phyloP scores from a whole-genome alignment of 2,329 filamentous ascomycete species.

The Aspergillus intermedius region DNA sequence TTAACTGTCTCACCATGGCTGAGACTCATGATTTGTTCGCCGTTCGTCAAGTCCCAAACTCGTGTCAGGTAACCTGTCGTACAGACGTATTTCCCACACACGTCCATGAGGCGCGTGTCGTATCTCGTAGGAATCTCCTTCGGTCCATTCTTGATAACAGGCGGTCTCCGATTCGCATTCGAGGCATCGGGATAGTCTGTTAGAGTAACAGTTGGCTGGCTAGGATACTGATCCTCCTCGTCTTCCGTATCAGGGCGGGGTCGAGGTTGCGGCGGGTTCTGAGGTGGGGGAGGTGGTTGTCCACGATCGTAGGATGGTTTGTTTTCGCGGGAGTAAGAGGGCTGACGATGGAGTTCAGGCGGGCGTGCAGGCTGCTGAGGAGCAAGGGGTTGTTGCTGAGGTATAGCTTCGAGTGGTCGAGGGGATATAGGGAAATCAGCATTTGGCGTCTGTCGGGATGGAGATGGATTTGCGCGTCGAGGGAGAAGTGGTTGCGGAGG shows the following conservation, averaged over 20 bases:
- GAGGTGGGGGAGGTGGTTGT: not conserved
- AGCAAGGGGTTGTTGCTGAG: conserved; percentile 5
- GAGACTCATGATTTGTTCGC: conserved; percentile 72
- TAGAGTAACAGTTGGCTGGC: conserved; percentile 47
- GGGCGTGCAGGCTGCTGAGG: conserved; percentile 7
- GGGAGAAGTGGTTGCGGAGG: too few species aligned
- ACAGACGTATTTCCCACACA: conserved; percentile 81
- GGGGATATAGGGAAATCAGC: not conserved
- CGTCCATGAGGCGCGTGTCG: conserved; percentile 77
- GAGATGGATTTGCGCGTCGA: conserved; percentile 9
- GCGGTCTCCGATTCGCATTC: conserved; percentile 75
- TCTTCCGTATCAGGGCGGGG: conserved; percentile 43
- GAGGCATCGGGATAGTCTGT: conserved; percentile 77
- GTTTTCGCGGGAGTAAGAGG: conserved; percentile 23
- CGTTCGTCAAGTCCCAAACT: conserved; percentile 79
- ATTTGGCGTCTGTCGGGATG: conserved; percentile 12
- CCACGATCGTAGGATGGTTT: conserved; percentile 9
- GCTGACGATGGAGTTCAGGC: conserved; percentile 19
- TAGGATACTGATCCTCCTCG: conserved; percentile 42
- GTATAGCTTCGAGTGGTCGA: not conserved
- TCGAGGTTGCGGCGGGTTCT: not conserved
- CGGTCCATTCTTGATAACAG: conserved; percentile 64
- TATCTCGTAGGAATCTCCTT: conserved; percentile 76
- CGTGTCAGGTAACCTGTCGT: conserved; percentile 80
- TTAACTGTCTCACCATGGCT: conserved; percentile 80